Evolutionary conservation across 2,329 filamentous ascomycete species (phyloP).

Genomic region (Fusarium sp.): DNA sequence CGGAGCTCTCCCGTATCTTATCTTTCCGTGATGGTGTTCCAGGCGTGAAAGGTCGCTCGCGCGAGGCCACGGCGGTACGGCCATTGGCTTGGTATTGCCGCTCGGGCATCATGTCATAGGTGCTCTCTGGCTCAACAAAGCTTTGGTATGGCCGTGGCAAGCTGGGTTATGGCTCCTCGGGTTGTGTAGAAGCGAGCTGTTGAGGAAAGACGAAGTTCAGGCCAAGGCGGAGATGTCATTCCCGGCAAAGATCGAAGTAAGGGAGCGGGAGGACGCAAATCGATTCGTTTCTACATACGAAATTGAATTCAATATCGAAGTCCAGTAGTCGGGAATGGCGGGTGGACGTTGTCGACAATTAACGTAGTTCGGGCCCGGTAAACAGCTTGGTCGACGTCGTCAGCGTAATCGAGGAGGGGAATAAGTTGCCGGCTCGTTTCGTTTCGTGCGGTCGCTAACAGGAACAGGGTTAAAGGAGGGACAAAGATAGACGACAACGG

Average conservation of each 20-base stretch:
- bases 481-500: conserved; percentile 32
- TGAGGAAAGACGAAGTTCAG: conserved; percentile 24
- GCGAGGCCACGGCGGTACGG: conserved; percentile 57
- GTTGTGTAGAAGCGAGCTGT: conserved; percentile 30
- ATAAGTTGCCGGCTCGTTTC: conserved; percentile 32
- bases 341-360: conserved; percentile 15
- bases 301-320: conserved; percentile 27
- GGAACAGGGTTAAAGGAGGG: conserved; percentile 33
- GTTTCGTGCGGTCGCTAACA: conserved; percentile 42
- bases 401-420: conserved; percentile 37
- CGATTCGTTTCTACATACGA: conserved; percentile 45
- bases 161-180: conserved; percentile 28
- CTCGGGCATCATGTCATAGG: conserved; percentile 52
- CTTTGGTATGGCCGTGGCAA: conserved; percentile 21
- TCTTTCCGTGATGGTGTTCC: conserved; percentile 74
- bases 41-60: conserved; percentile 62
- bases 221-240: conserved; percentile 48
- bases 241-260: conserved; percentile 44
- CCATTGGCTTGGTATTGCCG: conserved; percentile 59
- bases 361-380: conserved; percentile 17
- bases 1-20: conserved; percentile 71
- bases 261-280: conserved; percentile 26
- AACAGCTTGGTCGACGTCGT: conserved; percentile 34
- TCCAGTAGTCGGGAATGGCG: conserved; percentile 4
- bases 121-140: conserved; percentile 31